Base-by-base conservation (phyloP, 208 protist genomes). In the Crithidia bombi region DNA sequence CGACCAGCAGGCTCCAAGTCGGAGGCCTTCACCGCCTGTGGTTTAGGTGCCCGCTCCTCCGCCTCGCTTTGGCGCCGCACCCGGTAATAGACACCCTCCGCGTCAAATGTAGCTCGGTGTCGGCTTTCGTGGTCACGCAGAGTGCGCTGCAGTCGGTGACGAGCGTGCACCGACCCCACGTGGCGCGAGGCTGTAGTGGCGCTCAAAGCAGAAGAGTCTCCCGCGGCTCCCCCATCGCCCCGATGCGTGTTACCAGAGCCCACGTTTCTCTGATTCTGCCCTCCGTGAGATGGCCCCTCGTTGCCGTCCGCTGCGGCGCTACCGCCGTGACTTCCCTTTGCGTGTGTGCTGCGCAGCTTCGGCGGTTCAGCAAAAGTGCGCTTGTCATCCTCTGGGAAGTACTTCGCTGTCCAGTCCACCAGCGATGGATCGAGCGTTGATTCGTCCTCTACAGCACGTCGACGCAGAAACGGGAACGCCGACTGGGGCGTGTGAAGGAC, bases 381-480 rank as follows among this genome's bases (percentile, higher is more conserved):
- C 19, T 78, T 57, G 21, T 84, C 79, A 73, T 96, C 92, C 19
- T 92, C 87, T 6, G 92, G 87, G 58, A 89, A 96, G 72, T 92
- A 94, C 77, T 94, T 94, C 38, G 87, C 89, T n/a, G 92, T 93
- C 89, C 92, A 96, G 61, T 96, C 88, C 26, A 96, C 87, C 23
- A 96, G 75, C 14, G 92, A 96, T 0, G 92, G 86, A 61, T 96
- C 92, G 11, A 96, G 75, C 21, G 89, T 81, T 15, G 72, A 26
- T 49, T 86, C 83, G 35, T 87, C 71, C 65, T 94, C 87, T 35
- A 94, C 54, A 3, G 89, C 92, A 7, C 92, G 82, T 55, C 89
- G 83, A 12, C 92, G 85, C 28, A 96, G 65, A 78, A 96, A 96
- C 2, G 92, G 92, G 73, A 94, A 96, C 12, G 86, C 89, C 15